Evolutionary conservation across 495 filamentous ascomycete genomes (phyloP), one percentile per base, ranked within the genome.

Genomic region (Astrothelium subdiscretum): DNA sequence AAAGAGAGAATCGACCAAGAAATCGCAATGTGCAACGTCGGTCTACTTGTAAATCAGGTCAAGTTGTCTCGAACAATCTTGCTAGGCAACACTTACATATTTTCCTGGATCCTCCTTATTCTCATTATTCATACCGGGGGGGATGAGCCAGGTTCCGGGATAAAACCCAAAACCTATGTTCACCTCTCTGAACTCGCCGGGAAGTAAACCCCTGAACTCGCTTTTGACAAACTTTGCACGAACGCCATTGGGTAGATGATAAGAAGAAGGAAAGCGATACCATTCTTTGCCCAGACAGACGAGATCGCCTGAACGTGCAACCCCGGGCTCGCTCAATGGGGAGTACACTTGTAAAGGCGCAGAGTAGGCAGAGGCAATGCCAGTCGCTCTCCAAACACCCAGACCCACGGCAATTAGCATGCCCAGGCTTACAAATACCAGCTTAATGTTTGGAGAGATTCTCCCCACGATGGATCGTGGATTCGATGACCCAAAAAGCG

Each of bases 261-360:
- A 97, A 3, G 90, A 92, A 15, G 89, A 91, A 12, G 95, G 95
- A 69, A 95, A 99, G 57, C 95, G 89, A 71, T 99, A 97, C 95
- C 95, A 99, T 72, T 99, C 95, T 72, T 97, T 97, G 44, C 88
- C 92, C 54, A 96, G 81, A 73, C 95, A 99, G 3, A 99, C 83
- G 31, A 77, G 83, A 51, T 86, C 86, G n/a, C 84, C 85, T 2
- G 72, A 69, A 2, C 77, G 71, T 8, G 77, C 77, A 5, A 86
- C 61, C 20, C 75, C 79, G 26, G 71, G 67, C 22, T 73, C 64
- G 51, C 83, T 79, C 31, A 84, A 72, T 0, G 83, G 76, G 31
- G 75, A 75, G 68, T 96, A 95, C 8, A 97, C 75, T 29, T 84
- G 80, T 31, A 99, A 72, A 0, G 95, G 92, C 1, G 95, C 92